Base-by-base conservation (phyloP, 2,329 filamentous ascomycete species). In the Ustulina deusta region DNA sequence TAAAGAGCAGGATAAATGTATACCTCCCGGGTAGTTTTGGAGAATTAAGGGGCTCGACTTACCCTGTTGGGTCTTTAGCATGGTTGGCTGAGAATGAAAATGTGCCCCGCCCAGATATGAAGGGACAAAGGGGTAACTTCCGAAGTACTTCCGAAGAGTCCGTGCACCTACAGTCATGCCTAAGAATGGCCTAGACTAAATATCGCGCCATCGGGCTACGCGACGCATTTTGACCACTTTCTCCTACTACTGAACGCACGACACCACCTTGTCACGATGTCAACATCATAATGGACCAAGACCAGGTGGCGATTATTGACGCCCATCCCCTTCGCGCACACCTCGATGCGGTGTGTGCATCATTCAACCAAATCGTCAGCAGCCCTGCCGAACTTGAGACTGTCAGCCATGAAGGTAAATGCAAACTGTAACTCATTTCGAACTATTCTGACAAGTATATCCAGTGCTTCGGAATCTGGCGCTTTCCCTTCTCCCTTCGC, bases 241-340 rank as follows among this genome's bases (percentile, higher is more conserved):
- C n/a, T 25, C 20, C 6, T 7, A 34, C 11, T 54, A 32, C 58
- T 7, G 25, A 61, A 54, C 34, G 17, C 13, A 61, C 27, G 11
- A 61, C 59, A 42, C 48, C 42, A 49, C 13, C 25, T 44, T 61
- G 36, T 52, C 40, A 22, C 44, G 44, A 65, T 65, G 55, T 38
- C 32, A 40, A 38, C 29, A 2, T 56, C 34, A 54, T 59, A 17
- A 65, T 65, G 62, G 62, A 60, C 29, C 48, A 6, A 32, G 10
- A 32, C 3, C 56, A 60, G 20, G n/a, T 65, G 32, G 56, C 27
- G 27, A 49, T 9, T 65, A 65, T 65, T 60, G 13, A 60, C 38
- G 56, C 62, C 38, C 55, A 59, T 32, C 62, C 62, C 40, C 29
- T 65, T 20, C 48, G 62, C 29, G 32, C 62, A 55, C 55, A 59